A percentile compares a stretch with the other conserved stretches of the same genome.
Conservation (phyloP, 306 rosid species). For the Argentina anserina region DNA sequence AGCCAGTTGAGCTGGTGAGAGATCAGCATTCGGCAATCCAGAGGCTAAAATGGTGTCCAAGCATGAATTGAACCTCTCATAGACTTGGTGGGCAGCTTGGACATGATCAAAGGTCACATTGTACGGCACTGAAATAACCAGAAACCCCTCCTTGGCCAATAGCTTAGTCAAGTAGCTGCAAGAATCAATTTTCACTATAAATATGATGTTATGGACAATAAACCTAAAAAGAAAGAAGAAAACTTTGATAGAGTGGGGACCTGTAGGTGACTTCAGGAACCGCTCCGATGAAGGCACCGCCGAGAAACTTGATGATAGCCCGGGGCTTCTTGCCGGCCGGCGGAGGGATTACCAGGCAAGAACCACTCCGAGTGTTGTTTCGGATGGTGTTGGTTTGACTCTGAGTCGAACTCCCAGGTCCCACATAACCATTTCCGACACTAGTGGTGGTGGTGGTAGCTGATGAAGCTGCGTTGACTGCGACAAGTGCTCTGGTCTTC, state of each 20-base stretch:
- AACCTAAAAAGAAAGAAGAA: constrained; percentile 12
- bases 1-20: constrained; percentile 56
- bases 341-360: constrained; percentile 71
- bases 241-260: constrained; percentile 22
- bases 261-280: constrained; percentile 90
- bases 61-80: constrained; percentile 68
- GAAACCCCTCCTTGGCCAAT: constrained; percentile 79
- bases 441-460: constrained; percentile 8
- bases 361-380: constrained; percentile 40
- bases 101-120: constrained; percentile 90
- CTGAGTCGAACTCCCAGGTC: constrained; percentile 23
- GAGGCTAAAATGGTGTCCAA: constrained; percentile 52
- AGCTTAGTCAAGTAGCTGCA: constrained; percentile 65
- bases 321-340: constrained; percentile 53
- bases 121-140: constrained; percentile 75
- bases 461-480: constrained; percentile 14
- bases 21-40: constrained; percentile 67
- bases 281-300: constrained; percentile 96
- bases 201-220: neutral
- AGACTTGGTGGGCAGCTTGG: constrained; percentile 66
- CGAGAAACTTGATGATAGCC: constrained; percentile 84
- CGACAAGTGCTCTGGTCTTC: constrained; percentile 13
- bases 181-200: neutral
- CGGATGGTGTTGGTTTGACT: constrained; percentile 16
- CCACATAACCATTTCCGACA: constrained; percentile 23